phyloP scores from a whole-genome alignment of 768 basidiomycete genomes.

The Auricularia sp. region DNA sequence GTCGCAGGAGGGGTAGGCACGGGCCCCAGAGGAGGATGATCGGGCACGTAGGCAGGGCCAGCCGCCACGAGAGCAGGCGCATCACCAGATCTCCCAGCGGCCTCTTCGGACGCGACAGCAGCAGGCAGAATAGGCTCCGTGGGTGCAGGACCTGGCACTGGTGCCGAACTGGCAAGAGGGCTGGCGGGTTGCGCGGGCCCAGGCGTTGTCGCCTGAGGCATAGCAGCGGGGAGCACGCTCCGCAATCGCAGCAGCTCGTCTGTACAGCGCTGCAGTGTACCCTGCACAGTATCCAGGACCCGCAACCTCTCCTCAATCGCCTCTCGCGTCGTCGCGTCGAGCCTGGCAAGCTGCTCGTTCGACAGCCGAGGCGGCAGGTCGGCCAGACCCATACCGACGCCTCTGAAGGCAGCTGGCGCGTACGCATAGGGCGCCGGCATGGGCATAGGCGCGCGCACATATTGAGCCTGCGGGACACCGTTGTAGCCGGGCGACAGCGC shows the following conservation, averaged over 20 bases:
- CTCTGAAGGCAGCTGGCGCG: conserved; percentile 6
- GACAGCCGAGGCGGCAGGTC: conserved; percentile 38
- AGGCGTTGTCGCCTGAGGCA: neutral
- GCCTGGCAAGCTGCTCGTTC: conserved; percentile 50
- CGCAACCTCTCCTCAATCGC: conserved; percentile 78
- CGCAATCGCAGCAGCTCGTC: conserved; percentile 70
- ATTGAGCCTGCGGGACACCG: neutral
- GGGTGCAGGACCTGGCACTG: no score
- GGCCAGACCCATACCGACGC: conserved; percentile 6
- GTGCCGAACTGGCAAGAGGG: no score
- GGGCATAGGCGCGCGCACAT: conserved; percentile 1
- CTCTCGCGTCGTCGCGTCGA: conserved; percentile 64
- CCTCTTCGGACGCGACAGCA: no score
- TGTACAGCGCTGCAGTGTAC: conserved; percentile 60
- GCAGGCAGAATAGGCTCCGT: no score
- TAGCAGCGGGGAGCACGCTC: conserved; percentile 49
- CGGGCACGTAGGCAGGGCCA: neutral
- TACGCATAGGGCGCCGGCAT: conserved; percentile 7
- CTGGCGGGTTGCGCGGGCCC: neutral
- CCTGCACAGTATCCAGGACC: conserved; percentile 69
- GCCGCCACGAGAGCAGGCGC: neutral
- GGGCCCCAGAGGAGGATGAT: neutral
- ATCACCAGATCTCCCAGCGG: no score
- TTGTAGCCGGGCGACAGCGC: neutral
- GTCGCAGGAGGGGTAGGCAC: no score